Evolutionary conservation across 2,329 filamentous ascomycete genomes (phyloP).

Genomic region (Endothia cerciana): DNA sequence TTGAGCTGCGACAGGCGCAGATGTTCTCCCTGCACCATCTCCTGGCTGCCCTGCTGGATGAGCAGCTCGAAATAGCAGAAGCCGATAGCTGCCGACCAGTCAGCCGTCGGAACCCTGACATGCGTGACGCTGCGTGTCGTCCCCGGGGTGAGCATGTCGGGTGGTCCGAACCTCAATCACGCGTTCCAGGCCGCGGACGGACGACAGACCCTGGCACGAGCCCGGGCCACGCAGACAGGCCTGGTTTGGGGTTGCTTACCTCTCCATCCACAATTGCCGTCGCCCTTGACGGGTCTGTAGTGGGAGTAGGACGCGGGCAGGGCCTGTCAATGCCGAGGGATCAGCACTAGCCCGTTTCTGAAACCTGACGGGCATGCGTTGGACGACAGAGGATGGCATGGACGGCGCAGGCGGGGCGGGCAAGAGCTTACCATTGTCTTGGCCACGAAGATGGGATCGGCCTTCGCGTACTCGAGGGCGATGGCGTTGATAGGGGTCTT

Average conservation of each 20-base stretch:
- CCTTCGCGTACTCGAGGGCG: constrained; percentile 83
- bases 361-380: not conserved
- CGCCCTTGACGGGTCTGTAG: constrained; percentile 85
- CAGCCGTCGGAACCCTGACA: constrained; percentile 2
- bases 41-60: constrained; percentile 66
- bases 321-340: constrained; percentile 54
- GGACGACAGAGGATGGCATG: not conserved
- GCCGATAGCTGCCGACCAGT: constrained; percentile 69
- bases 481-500: constrained; percentile 78
- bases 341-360: constrained; percentile 13
- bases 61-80: constrained; percentile 93
- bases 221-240: not conserved
- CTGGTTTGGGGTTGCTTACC: constrained; percentile 61
- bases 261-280: constrained; percentile 97
- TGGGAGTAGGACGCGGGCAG: constrained; percentile 84
- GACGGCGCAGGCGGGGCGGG: not conserved
- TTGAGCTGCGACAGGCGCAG: constrained; percentile 73
- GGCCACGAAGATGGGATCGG: constrained; percentile 79
- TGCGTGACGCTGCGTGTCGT: not conserved
- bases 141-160: not conserved
- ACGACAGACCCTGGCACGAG: not conserved
- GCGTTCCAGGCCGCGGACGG: not conserved
- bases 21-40: constrained; percentile 70
- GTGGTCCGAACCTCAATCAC: not conserved
- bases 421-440: constrained; percentile 77